These are phyloP conservation scores for Xerocomus cyaneibrunnescens DNA, from an alignment of 1,284 basidiomycete genomes.

Conservation along the genomic window DNA sequence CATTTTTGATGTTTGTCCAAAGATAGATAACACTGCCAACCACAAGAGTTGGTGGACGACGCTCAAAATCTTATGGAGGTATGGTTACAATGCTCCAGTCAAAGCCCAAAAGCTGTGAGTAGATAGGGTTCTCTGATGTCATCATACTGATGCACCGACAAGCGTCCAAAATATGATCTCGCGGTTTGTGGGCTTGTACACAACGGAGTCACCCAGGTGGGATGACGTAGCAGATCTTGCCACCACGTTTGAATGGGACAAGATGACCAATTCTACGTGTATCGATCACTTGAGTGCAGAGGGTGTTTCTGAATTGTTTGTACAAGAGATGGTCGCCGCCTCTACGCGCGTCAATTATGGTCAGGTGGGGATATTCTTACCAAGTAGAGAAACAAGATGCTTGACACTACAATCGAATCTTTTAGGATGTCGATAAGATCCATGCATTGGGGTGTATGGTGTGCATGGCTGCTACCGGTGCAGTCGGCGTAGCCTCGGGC, in stretches of 20 bases:
- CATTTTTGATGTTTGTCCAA: slow-evolving; percentile 6
- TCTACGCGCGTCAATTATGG: slow-evolving; percentile 90
- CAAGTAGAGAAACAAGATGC: not conserved
- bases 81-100: slow-evolving; percentile 72
- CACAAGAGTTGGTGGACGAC: slow-evolving; percentile 68
- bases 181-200: slow-evolving; percentile 62
- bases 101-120: slow-evolving; percentile 59
- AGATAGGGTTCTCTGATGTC: not conserved
- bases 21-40: slow-evolving; percentile 50
- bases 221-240: slow-evolving; percentile 59
- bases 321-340: slow-evolving; percentile 79
- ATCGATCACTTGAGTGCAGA: slow-evolving; percentile 58
- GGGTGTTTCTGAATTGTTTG: slow-evolving; percentile 60
- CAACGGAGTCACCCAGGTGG: slow-evolving; percentile 62
- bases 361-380: slow-evolving; percentile 50
- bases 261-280: slow-evolving; percentile 53
- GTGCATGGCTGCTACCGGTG: slow-evolving; percentile 74
- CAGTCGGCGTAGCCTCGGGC: slow-evolving; percentile 71
- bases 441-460: slow-evolving; percentile 79
- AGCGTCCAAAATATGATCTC: slow-evolving; percentile 62
- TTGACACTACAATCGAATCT: not conserved
- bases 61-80: slow-evolving; percentile 74
- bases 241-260: slow-evolving; percentile 51
- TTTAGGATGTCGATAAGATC: slow-evolving; percentile 67
- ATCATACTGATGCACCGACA: slow-evolving; percentile 6